Evolutionary conservation across 2,329 filamentous ascomycete genomes (phyloP).

Genomic region (Aspergillus sergii): DNA sequence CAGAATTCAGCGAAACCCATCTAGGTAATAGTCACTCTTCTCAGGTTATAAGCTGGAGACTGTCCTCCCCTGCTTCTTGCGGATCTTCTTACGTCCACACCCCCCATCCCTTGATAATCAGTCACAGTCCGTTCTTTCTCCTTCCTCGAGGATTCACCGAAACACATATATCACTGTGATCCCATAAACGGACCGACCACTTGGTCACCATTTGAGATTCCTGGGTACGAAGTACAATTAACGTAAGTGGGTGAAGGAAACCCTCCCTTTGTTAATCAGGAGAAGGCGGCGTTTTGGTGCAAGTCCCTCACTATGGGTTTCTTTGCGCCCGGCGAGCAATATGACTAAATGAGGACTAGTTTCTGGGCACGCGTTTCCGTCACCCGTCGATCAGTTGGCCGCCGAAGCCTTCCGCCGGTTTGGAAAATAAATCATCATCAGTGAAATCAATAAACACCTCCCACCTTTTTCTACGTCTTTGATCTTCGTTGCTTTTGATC

Average conservation of each 20-base stretch:
- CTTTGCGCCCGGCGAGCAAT: constrained; percentile 19
- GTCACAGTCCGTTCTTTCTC: neutral
- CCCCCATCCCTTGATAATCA: neutral
- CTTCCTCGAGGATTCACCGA: neutral
- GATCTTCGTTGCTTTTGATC: neutral
- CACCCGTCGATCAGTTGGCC: constrained; percentile 27
- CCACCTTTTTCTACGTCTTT: neutral
- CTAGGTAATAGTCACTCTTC: neutral
- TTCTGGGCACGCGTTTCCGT: constrained; percentile 28
- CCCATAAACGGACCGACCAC: neutral
- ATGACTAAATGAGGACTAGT: constrained; percentile 34
- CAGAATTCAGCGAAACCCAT: neutral
- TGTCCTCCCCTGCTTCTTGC: neutral
- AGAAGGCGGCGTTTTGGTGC: neutral
- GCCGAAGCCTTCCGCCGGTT: constrained; percentile 19
- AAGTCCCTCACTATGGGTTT: neutral
- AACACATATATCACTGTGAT: neutral
- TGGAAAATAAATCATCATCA: constrained; percentile 25
- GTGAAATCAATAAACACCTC: constrained; percentile 8
- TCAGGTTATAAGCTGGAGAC: neutral
- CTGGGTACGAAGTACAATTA: neutral
- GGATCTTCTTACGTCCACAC: neutral
- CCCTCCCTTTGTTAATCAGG: neutral
- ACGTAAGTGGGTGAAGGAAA: neutral
- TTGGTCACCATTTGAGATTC: neutral